Conservation (phyloP, 2,329 filamentous ascomycete species). For the Paracoccidioides lutzii region DNA sequence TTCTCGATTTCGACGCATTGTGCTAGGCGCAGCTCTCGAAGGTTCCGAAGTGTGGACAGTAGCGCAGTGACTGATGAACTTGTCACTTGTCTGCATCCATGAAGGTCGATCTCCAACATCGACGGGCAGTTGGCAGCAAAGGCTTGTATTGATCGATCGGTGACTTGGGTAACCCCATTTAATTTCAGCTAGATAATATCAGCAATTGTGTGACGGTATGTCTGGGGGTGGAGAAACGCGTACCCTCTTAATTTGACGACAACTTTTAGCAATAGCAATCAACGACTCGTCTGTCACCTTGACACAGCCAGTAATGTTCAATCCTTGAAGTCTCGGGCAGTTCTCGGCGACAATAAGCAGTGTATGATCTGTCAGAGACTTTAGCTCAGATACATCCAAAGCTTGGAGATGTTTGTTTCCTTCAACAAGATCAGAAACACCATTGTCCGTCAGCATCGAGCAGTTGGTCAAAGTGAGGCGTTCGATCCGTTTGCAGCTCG, state of each 20-base stretch:
- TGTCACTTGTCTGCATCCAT: conserved; percentile 68
- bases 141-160: conserved; percentile 66
- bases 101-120: conserved; percentile 90
- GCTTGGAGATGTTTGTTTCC: conserved; percentile 73
- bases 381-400: conserved; percentile 74
- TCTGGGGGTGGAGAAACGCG: conserved; percentile 19
- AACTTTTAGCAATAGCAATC: conserved; percentile 64
- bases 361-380: conserved; percentile 67
- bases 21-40: conserved; percentile 82
- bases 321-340: conserved; percentile 73
- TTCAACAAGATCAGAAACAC: conserved; percentile 64
- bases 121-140: conserved; percentile 83
- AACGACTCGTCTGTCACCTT: conserved; percentile 79
- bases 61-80: conserved; percentile 74
- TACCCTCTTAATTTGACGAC: conserved; percentile 76
- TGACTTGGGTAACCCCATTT: conserved; percentile 78
- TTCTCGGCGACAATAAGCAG: conserved; percentile 65
- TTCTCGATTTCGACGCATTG: conserved; percentile 78
- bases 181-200: conserved; percentile 60
- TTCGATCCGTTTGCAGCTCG: conserved; percentile 80
- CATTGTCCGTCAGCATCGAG: conserved; percentile 67
- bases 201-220: conserved; percentile 13
- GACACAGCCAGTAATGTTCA: conserved; percentile 81
- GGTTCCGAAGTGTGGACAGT: conserved; percentile 60
- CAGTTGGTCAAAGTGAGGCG: conserved; percentile 87